Percentiles rank a stretch among this genome's conserved stretches.
These are phyloP conservation scores for Elongisporangium prolatum DNA, from an alignment of 352 stramenopile species.

Conservation along the genomic window DNA sequence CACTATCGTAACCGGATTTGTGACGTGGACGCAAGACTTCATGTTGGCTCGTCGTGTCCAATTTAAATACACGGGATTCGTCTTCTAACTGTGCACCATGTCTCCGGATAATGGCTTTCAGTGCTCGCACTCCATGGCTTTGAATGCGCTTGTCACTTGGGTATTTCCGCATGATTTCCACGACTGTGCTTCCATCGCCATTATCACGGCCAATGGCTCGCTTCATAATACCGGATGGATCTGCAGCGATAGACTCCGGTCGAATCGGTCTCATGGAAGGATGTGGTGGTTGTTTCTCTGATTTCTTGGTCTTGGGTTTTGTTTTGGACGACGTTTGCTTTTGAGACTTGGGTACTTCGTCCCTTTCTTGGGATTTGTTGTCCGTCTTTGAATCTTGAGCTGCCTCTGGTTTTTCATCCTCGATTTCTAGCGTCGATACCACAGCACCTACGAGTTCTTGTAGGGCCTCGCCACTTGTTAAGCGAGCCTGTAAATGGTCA, in stretches of 20 bases:
- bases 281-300: background rate
- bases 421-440: slow-evolving; percentile 5
- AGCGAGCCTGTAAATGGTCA: slow-evolving; percentile 27
- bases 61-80: background rate
- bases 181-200: slow-evolving; percentile 31
- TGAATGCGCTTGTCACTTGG: slow-evolving; percentile 36
- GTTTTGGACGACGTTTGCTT: background rate
- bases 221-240: slow-evolving; percentile 43
- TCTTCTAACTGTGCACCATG: background rate
- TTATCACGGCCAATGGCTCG: slow-evolving; percentile 40
- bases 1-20: background rate
- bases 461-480: slow-evolving; percentile 22
- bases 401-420: background rate
- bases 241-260: slow-evolving; percentile 8
- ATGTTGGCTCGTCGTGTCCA: background rate
- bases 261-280: background rate
- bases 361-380: background rate
- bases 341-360: background rate
- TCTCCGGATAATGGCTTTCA: slow-evolving; percentile 36
- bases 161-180: slow-evolving; percentile 48
- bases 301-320: background rate
- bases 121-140: slow-evolving; percentile 35
- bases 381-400: background rate
- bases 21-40: background rate
- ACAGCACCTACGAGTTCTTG: slow-evolving; percentile 22